Evolutionary conservation across 257 asterid genomes (phyloP).

Genomic region (Cynanchum wilfordii): DNA sequence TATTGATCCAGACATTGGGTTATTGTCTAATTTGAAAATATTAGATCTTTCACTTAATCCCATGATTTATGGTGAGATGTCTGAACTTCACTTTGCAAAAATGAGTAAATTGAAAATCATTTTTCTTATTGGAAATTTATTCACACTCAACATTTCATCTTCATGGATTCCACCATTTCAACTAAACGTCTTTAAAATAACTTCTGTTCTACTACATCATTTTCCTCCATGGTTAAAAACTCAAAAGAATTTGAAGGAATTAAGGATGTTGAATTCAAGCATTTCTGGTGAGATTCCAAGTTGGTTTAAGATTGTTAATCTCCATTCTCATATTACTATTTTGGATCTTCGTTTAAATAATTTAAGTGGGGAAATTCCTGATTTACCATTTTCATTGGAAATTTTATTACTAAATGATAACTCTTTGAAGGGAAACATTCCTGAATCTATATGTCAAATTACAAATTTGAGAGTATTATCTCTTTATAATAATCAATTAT

Average conservation of each 20-base stretch:
- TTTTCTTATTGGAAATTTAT: background rate
- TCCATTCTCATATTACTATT: too few species aligned
- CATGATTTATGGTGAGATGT: constrained; percentile 1
- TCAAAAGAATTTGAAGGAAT: background rate
- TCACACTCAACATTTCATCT: constrained; percentile 10
- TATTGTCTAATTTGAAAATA: background rate
- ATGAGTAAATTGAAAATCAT: background rate
- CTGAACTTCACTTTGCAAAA: constrained; percentile 13
- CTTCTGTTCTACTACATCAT: background rate
- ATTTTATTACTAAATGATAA: background rate
- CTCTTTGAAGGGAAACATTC: background rate
- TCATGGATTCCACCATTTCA: constrained; percentile 28
- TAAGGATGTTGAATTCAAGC: constrained; percentile 9
- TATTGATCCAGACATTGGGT: background rate
- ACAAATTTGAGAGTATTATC: background rate
- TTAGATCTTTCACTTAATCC: background rate
- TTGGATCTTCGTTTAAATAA: too few species aligned
- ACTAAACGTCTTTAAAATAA: constrained; percentile 15
- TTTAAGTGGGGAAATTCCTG: background rate
- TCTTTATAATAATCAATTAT: constrained; percentile 15
- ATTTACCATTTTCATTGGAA: background rate
- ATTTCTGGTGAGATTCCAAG: constrained; percentile 3
- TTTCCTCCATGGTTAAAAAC: constrained; percentile 23
- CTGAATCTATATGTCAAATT: background rate
- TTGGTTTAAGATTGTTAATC: background rate